These are phyloP conservation scores for Verticillium isaacii DNA, from an alignment of 2,329 filamentous ascomycete species.

Conservation along the genomic window DNA sequence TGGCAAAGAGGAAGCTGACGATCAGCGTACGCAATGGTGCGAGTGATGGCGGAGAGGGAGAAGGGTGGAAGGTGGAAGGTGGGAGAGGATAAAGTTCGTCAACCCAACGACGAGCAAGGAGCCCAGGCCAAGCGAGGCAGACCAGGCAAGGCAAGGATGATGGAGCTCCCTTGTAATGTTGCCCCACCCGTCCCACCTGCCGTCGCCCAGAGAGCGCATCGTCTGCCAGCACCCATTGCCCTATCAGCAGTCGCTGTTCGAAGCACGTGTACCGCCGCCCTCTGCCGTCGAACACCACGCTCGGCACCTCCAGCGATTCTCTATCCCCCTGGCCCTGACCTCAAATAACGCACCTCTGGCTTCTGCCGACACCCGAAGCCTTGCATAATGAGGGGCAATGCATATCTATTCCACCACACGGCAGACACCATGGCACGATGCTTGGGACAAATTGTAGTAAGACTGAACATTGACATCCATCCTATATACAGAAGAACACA, in stretches of 20 bases:
- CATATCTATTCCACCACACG: too few species aligned
- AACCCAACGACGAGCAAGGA: not conserved
- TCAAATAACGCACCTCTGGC: not conserved
- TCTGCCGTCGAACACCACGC: not conserved
- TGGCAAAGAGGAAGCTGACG: not conserved
- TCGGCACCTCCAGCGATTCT: not conserved
- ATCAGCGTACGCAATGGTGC: not conserved
- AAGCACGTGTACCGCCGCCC: slow-evolving; percentile 12
- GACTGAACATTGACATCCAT: not conserved
- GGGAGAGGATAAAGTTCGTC: not conserved
- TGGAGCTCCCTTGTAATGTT: slow-evolving; percentile 1
- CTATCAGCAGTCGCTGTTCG: slow-evolving; percentile 11
- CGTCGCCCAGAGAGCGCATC: not conserved
- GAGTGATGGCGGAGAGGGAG: not conserved
- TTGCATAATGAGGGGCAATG: too few species aligned
- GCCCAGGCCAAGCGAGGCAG: not conserved
- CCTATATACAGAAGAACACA: not conserved
- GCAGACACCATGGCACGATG: not conserved
- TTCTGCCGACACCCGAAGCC: too few species aligned
- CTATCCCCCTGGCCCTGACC: not conserved
- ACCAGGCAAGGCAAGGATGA: not conserved
- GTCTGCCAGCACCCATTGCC: slow-evolving; percentile 10
- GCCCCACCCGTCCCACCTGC: not conserved
- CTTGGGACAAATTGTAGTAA: not conserved
- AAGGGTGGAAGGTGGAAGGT: not conserved